Evolutionary conservation across 306 rosid species (phyloP).

Genomic region (Quercus aquifolioides): DNA sequence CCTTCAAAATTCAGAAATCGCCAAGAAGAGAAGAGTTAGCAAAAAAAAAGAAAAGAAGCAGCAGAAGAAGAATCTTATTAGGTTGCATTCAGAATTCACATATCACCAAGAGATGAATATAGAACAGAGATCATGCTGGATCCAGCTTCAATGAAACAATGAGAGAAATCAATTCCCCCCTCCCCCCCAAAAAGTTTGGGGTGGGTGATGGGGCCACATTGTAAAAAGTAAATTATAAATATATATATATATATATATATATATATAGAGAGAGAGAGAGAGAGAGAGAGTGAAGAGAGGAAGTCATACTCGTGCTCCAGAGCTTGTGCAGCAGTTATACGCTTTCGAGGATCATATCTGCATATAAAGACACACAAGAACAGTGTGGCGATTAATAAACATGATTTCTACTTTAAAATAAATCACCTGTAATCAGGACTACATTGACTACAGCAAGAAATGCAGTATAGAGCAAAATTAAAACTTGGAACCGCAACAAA

Average conservation of each 20-base stretch:
- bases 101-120: neutral
- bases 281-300: constrained; percentile 7
- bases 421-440: neutral
- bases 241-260: no score
- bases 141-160: neutral
- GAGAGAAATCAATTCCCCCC: neutral
- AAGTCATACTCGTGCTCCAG: constrained; percentile 85
- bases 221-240: neutral
- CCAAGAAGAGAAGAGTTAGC: neutral
- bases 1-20: neutral
- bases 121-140: neutral
- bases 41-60: neutral
- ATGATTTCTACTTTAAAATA: neutral
- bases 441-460: neutral
- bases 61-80: neutral
- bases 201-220: neutral
- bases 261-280: neutral
- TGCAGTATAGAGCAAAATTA: neutral
- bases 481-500: neutral
- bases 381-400: neutral
- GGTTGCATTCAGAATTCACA: neutral
- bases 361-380: constrained; percentile 18
- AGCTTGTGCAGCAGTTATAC: constrained; percentile 89
- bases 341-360: constrained; percentile 97
- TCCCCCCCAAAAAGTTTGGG: neutral